Evolutionary conservation across 83 land plant genomes (phyloP).

Genomic region (Picea mariana): DNA sequence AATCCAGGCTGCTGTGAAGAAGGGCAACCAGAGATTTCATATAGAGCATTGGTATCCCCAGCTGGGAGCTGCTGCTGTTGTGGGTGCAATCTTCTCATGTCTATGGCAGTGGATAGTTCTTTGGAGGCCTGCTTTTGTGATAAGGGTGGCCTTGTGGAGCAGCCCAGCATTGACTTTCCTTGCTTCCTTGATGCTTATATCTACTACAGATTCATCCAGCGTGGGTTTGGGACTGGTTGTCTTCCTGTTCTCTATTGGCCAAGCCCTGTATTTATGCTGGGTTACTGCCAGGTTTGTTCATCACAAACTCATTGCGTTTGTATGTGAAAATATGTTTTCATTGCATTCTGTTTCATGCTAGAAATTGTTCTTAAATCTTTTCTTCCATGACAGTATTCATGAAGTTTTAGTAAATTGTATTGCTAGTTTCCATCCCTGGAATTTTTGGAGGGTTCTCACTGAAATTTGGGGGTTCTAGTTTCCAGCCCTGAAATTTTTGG

Average conservation of each 20-base stretch:
- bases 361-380: too few species aligned
- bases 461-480: too few species aligned
- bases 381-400: too few species aligned
- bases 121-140: slow-evolving; percentile 57
- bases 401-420: too few species aligned
- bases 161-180: slow-evolving; percentile 41
- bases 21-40: slow-evolving; percentile 26
- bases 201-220: slow-evolving; percentile 51
- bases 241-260: slow-evolving; percentile 52
- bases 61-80: slow-evolving; percentile 49
- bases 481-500: too few species aligned
- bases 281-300: slow-evolving; percentile 18
- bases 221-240: slow-evolving; percentile 49
- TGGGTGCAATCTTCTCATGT: slow-evolving; percentile 59
- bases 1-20: slow-evolving; percentile 38
- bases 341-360: too few species aligned
- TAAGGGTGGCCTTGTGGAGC: slow-evolving; percentile 50
- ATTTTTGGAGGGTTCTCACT: too few species aligned
- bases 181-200: slow-evolving; percentile 60
- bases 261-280: slow-evolving; percentile 76
- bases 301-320: too few species aligned
- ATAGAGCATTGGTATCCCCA: slow-evolving; percentile 71
- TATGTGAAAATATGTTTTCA: too few species aligned
- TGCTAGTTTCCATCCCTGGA: too few species aligned
- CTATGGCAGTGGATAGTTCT: slow-evolving; percentile 66